Evolutionary conservation across 2,329 filamentous ascomycete species (phyloP).

Genomic region (Pseudocercospora cruenta): DNA sequence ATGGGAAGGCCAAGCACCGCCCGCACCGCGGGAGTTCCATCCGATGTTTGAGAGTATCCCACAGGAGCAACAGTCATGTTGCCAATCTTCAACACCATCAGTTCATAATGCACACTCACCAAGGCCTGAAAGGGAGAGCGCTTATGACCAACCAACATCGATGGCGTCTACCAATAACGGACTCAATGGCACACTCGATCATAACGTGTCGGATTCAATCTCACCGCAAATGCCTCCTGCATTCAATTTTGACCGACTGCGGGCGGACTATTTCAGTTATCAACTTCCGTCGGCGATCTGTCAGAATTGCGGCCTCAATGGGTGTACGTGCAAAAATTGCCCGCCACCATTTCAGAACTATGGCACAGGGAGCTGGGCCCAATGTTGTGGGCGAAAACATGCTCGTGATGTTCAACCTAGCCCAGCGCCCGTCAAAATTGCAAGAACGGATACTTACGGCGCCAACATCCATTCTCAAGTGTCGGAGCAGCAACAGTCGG

Average conservation of each 20-base stretch:
- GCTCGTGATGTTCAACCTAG: constrained; percentile 32
- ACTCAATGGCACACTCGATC: background rate
- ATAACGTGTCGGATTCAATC: constrained; percentile 13
- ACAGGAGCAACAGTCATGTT: constrained; percentile 30
- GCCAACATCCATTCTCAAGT: constrained; percentile 15
- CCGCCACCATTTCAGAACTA: constrained; percentile 39
- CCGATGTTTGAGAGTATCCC: constrained; percentile 22
- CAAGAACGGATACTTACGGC: constrained; percentile 21
- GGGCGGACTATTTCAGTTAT: constrained; percentile 35
- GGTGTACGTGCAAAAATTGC: constrained; percentile 40
- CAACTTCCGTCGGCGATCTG: constrained; percentile 40
- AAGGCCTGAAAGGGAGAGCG: constrained; percentile 3
- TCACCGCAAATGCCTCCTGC: constrained; percentile 17
- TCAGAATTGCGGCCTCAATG: constrained; percentile 39
- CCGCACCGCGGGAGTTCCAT: constrained; percentile 30
- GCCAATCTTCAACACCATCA: constrained; percentile 29
- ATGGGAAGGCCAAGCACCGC: constrained; percentile 33
- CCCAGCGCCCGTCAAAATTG: constrained; percentile 22
- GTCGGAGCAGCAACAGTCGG: background rate
- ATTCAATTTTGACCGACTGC: constrained; percentile 35
- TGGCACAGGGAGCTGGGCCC: constrained; percentile 37
- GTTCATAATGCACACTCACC: constrained; percentile 19
- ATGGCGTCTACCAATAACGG: constrained; percentile 10
- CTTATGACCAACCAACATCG: constrained; percentile 13
- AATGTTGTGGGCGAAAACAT: constrained; percentile 40